Evolutionary conservation across 306 rosid genomes (phyloP), one percentile per base, ranked within the genome.

Genomic region (Alnus glutinosa): DNA sequence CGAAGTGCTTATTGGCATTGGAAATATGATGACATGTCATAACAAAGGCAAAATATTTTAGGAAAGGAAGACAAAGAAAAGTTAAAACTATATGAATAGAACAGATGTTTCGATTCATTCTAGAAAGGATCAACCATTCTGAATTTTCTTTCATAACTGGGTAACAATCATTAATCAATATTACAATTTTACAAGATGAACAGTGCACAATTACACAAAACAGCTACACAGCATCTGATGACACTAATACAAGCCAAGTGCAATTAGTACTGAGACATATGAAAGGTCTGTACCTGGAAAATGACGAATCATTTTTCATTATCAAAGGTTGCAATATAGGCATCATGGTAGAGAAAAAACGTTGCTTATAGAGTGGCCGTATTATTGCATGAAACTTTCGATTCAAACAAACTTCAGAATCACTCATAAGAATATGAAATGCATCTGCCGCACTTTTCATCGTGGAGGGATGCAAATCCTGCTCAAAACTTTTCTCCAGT

Each of bases 341-440:
- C 90, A 92, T 88, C 81, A 85, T 83, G 71, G 87, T 78, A 72
- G 97, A 90, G 89, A 84, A 95, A 87, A 91, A 92, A n/a, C 94
- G 92, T 90, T 95, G 98, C 87, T 92, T 95, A 88, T 89, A 85
- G 48, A 95, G 92, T 79, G 98, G 98, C 66, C 98, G 85, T 82
- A 87, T 75, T 69, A 83, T 88, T 71, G 93, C 97, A 89, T 91
- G 93, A 55, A 85, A 91, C 51, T 77, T 88, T 66, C 71, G 83
- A 82, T 92, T 92, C 86, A 95, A 87, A 89, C 98, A 95, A 75
- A 58, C 89, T 73, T 90, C 98, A 81, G 96, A 90, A 86, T 95
- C 98, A 84, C 92, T 86, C 97, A 95, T 86, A 70, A 95, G 90
- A 91, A 95, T 74, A 81, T 83, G 92, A 88, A 95, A 95, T 55